These are phyloP conservation scores for Phaeosphaeria sp. DNA, from an alignment of 2,329 filamentous ascomycete genomes.

Conservation along the genomic window DNA sequence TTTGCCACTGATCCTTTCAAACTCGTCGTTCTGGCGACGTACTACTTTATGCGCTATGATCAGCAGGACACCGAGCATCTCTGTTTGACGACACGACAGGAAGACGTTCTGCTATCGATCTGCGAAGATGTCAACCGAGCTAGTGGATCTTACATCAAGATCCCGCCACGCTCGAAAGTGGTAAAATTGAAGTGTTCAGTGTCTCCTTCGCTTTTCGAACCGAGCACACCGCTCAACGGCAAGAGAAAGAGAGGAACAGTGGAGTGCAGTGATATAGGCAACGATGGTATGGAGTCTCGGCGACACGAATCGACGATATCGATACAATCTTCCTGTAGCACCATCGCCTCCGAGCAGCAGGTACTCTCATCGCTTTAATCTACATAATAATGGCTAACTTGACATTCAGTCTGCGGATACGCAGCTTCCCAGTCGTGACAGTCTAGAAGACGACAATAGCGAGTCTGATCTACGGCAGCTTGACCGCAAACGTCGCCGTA, in stretches of 20 bases:
- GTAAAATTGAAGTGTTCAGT: not conserved
- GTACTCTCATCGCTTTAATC: not conserved
- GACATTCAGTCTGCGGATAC: not conserved
- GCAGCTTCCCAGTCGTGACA: not conserved
- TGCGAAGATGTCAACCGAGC: not conserved
- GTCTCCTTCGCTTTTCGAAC: not conserved
- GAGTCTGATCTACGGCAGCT: not conserved
- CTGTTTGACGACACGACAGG: not conserved
- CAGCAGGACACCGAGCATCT: not conserved
- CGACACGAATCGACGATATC: not conserved
- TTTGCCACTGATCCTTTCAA: conserved; percentile 2
- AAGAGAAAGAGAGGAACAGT: not conserved
- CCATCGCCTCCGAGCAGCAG: not conserved
- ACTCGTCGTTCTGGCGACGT: conserved; percentile 6
- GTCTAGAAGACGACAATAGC: not conserved
- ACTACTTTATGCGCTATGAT: conserved; percentile 4
- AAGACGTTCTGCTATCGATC: not conserved
- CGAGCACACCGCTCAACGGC: not conserved
- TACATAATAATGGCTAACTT: too few species aligned
- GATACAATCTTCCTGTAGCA: not conserved
- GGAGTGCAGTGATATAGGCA: not conserved
- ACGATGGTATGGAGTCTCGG: not conserved
- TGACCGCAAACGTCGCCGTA: not conserved
- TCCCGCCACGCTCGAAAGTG: not conserved
- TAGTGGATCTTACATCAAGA: not conserved